Evolutionary conservation across 768 basidiomycete species (phyloP), one percentile per base, ranked within the genome.

Genomic region (Pisolithus tinctorius): DNA sequence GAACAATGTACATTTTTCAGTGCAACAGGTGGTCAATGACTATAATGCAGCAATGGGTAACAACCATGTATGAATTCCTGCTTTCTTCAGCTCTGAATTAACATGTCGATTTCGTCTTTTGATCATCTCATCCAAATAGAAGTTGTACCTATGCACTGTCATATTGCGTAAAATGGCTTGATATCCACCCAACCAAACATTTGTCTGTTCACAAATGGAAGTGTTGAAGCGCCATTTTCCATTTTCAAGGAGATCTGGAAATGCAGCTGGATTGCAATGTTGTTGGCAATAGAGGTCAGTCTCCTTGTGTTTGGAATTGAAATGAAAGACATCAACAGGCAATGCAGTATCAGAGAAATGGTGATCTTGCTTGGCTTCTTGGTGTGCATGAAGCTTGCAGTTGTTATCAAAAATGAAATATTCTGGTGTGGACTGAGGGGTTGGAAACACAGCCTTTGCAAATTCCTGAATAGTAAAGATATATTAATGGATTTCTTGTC

Each of bases 171-270:
- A 53, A 30, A 70, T 68, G 0, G 66, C 47, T 30, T 62, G 58
- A 50, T 61, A 70, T 0, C 63, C 63, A 3, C 61, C 65, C 23
- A 71, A 54, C 70, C 70, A 71, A 14, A 55, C 62, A 51, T 71
- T 71, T 0, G 60, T 59, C 50, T 69, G 64, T 48, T 71, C 69
- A 13, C 65, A 67, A 10, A 55, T 57, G 2, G 70, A 71, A 1
- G 67, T 65, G 50, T 70, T 70, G 62, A 71, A 71, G 5, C 30
- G 25, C 66, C 68, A 68, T 11, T 49, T 53, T 1, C 56, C 58
- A n/a, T 51, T 47, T 20, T 34, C 50, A 13, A 54, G 13, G 10
- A 69, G 57, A 29, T 66, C 62, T 6, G 56, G 55, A 49, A 54
- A 69, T 14, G 13, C 20, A 16, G 57, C 50, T 8, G 69, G 69